Conservation (phyloP, 2,329 filamentous ascomycete genomes). For the Fusarium buharicum region DNA sequence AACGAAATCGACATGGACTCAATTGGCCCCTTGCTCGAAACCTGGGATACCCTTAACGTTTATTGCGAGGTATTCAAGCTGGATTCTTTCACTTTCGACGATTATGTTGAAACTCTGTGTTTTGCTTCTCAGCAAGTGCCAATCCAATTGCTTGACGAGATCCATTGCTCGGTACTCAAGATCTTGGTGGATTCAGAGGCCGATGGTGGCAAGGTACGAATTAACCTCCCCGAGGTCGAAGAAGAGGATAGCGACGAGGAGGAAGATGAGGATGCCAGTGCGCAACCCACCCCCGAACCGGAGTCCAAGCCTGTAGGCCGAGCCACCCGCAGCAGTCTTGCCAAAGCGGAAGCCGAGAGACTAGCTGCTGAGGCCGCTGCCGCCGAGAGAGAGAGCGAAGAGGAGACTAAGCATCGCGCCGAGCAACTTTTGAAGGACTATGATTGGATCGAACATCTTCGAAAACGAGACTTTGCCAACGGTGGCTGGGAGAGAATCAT, state of each 20-base stretch:
- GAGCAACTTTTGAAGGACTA: constrained; percentile 78
- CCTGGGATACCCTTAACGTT: constrained; percentile 98
- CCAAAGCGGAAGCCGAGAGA: constrained; percentile 80
- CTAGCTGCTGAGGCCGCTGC: constrained; percentile 69
- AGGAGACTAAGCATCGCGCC: constrained; percentile 71
- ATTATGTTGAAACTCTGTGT: constrained; percentile 88
- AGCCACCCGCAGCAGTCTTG: constrained; percentile 85
- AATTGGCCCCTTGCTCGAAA: constrained; percentile 85
- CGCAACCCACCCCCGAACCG: constrained; percentile 72
- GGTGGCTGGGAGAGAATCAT: constrained; percentile 94
- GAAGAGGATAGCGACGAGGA: constrained; percentile 75
- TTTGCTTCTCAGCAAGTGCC: constrained; percentile 77
- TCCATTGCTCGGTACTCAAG: constrained; percentile 92
- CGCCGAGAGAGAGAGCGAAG: constrained; percentile 61
- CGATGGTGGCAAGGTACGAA: constrained; percentile 81
- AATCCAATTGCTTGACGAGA: constrained; percentile 88
- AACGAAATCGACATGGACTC: constrained; percentile 80
- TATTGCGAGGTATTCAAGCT: constrained; percentile 94
- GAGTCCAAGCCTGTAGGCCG: constrained; percentile 74
- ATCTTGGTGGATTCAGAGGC: constrained; percentile 80
- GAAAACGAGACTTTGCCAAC: constrained; percentile 83
- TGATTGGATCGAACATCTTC: constrained; percentile 86
- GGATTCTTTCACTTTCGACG: constrained; percentile 97
- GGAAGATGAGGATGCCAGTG: constrained; percentile 65
- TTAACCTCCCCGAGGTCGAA: constrained; percentile 78